phyloP scores from a whole-genome alignment of 257 asterid species.

The Striga asiatica region DNA sequence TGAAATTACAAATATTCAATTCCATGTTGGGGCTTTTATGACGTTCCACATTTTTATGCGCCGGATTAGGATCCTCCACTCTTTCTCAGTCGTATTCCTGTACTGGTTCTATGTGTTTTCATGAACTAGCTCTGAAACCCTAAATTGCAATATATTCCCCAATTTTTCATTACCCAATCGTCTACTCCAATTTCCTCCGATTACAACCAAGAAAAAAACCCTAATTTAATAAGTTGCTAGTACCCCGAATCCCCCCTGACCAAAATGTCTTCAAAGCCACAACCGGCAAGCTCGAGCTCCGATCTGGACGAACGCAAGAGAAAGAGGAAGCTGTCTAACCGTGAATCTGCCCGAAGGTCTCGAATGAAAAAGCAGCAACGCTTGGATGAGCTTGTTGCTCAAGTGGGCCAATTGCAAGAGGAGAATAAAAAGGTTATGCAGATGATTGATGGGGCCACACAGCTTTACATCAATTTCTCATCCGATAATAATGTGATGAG shows the following conservation, averaged over 20 bases:
- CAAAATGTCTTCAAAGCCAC: constrained; percentile 37
- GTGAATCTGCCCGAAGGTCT: constrained; percentile 76
- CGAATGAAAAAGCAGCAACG: constrained; percentile 68
- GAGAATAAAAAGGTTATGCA: constrained; percentile 37
- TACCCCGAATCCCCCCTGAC: neutral
- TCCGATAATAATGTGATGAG: constrained; percentile 59
- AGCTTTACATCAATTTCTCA: constrained; percentile 31
- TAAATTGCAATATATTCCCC: too few species aligned
- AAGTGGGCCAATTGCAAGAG: constrained; percentile 32
- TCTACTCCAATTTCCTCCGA: neutral
- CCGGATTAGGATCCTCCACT: constrained; percentile 62
- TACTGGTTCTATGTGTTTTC: constrained; percentile 85
- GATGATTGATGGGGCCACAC: constrained; percentile 35
- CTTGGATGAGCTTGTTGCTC: constrained; percentile 37
- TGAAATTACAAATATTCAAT: neutral
- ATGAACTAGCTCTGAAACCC: constrained; percentile 29
- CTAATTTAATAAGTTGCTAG: neutral
- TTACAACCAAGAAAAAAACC: too few species aligned
- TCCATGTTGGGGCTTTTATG: constrained; percentile 34
- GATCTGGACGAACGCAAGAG: constrained; percentile 53
- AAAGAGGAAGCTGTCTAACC: constrained; percentile 74
- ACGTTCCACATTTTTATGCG: constrained; percentile 33
- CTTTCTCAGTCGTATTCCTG: constrained; percentile 83
- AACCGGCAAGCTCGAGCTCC: constrained; percentile 31
- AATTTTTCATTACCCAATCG: too few species aligned